Base-by-base conservation (phyloP, 257 asterid genomes). In the Scutellaria baicalensis region DNA sequence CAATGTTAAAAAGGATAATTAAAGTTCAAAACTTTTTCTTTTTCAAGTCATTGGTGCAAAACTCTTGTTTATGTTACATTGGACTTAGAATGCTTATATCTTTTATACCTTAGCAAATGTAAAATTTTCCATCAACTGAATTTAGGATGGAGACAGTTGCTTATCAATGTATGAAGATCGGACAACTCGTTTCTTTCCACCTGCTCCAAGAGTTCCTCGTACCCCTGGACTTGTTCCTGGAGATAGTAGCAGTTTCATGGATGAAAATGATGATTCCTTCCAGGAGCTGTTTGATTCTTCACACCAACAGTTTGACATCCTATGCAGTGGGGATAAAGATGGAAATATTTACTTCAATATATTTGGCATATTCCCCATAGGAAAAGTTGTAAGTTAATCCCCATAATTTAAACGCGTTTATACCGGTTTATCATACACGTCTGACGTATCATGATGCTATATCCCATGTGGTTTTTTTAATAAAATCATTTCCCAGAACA, bases 281-380 rank as follows among this genome's bases (percentile, higher is more conserved):
- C 80, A 80, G 83, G 99, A 94, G 82, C 88, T 94, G 45, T 88
- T 89, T 62, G 93, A 93, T 79, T 83, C 97, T 74, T 85, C 96
- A 13, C 83, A 84, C 45, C 91, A 81, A 67, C 89, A 85, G 60
- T 88, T 91, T 75, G 92, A 86, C 84, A 89, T 94, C 65, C 81
- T 94, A 77, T 91, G 96, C 81, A 94, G 99, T 78, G 99, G 90
- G 73, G 97, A 94, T 79, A 83, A 69, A 78, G 95, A 83, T 89
- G 99, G 99, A 81, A 87, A 73, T 70, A 83, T 94, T 60, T 87
- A 93, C 84, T 91, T 94, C 33, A 89, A 88, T 75, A 87, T 94
- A 69, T 94, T 94, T 82, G 99, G 99, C 83, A 88, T 89, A 81
- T 94, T 94, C 77, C 96, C 86, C 65, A 83, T 94, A 49, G 99